Evolutionary conservation across 768 basidiomycete species (phyloP).

Genomic region (Suillus discolor): DNA sequence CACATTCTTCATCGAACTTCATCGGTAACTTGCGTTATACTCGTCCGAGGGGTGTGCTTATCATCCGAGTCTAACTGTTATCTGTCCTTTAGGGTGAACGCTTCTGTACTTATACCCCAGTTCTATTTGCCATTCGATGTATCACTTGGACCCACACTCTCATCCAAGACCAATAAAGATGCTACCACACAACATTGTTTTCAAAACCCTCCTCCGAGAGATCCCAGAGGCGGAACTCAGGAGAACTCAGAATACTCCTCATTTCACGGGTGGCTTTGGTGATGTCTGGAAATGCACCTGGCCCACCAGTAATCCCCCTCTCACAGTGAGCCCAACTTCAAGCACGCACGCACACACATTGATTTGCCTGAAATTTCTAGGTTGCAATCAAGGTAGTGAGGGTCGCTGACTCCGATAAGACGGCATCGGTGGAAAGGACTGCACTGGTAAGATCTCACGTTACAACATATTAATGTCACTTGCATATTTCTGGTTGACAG

Average conservation of each 20-base stretch:
- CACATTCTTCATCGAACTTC: neutral
- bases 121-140: neutral
- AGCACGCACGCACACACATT: neutral
- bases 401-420: neutral
- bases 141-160: neutral
- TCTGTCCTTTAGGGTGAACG: neutral
- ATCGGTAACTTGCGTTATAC: neutral
- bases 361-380: neutral
- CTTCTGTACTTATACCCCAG: neutral
- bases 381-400: slow-evolving; percentile 2
- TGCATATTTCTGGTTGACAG: slow-evolving; percentile 13
- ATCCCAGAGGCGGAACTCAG: neutral
- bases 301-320: too few species aligned
- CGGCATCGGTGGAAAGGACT: neutral
- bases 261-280: neutral
- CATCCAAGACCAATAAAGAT: neutral
- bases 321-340: neutral
- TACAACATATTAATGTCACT: neutral
- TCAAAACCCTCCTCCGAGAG: neutral
- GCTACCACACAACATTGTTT: neutral
- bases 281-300: slow-evolving; percentile 1
- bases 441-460: neutral
- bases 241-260: neutral
- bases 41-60: neutral
- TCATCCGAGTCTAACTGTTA: neutral